phyloP scores from a whole-genome alignment of 177 flowering plant species.

The Tripterygium wilfordii region DNA sequence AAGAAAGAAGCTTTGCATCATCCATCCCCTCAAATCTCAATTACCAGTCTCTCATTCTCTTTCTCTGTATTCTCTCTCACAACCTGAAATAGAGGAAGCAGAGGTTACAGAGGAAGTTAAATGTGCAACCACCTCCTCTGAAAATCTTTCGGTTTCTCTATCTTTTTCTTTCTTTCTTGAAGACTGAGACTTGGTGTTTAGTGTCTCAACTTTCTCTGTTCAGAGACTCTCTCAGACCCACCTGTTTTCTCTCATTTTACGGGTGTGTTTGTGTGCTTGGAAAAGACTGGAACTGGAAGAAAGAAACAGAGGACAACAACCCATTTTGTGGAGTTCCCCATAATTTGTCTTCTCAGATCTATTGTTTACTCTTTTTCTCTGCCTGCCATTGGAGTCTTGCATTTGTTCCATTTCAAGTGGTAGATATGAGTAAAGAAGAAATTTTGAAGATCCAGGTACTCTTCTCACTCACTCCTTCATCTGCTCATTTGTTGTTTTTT shows the following conservation, averaged over 20 bases:
- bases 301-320: neutral
- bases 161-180: constrained; percentile 15
- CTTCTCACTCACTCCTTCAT: neutral
- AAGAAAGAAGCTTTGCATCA: constrained; percentile 8
- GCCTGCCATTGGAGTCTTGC: neutral
- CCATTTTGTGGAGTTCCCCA: neutral
- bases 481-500: constrained; percentile 1
- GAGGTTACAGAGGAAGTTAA: constrained; percentile 23
- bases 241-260: constrained; percentile 2
- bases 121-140: constrained; percentile 33
- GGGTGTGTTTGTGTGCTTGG: constrained; percentile 1
- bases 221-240: constrained; percentile 11
- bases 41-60: constrained; percentile 8
- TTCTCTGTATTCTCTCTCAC: constrained; percentile 23
- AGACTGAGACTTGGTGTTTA: constrained; percentile 15
- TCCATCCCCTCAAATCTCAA: constrained; percentile 7
- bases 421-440: constrained; percentile 79
- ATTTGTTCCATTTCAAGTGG: neutral
- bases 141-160: constrained; percentile 14
- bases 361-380: constrained; percentile 1
- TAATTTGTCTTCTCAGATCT: constrained; percentile 32
- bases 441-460: constrained; percentile 81
- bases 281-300: too few relatives aligned
- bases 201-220: constrained; percentile 10
- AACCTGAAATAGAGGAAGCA: constrained; percentile 66